phyloP scores from a whole-genome alignment of 331 rosid species.

The Arachis monticola region DNA sequence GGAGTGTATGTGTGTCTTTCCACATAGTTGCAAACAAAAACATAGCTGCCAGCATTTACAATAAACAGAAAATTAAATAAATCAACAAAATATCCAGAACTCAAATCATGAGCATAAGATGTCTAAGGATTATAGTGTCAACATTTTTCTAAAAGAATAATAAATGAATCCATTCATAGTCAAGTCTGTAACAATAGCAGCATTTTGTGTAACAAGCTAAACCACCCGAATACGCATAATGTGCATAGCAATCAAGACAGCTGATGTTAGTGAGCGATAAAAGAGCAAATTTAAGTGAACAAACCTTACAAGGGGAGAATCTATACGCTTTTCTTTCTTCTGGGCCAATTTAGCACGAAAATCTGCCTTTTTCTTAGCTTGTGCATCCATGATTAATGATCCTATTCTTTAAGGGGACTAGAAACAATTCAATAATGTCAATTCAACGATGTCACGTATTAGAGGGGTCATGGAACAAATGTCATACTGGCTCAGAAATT shows the following conservation, averaged over 20 bases:
- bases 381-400: constrained; percentile 79
- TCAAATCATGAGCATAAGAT: constrained; percentile 13
- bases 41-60: not conserved
- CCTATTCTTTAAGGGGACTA: not conserved
- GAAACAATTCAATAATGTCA: not conserved
- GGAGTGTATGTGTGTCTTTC: not conserved
- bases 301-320: constrained; percentile 81
- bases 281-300: not conserved
- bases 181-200: not conserved
- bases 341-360: constrained; percentile 81
- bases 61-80: constrained; percentile 27
- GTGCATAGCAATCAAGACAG: not conserved
- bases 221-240: constrained; percentile 16
- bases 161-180: not conserved
- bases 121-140: not conserved
- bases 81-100: constrained; percentile 9
- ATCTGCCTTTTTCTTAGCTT: constrained; percentile 67
- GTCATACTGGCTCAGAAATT: no score
- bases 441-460: no score
- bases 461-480: no score
- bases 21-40: not conserved
- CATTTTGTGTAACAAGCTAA: constrained; percentile 12
- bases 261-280: not conserved
- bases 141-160: not conserved
- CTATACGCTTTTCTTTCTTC: constrained; percentile 84